phyloP scores from a whole-genome alignment of 164 flowering plant genomes.

The Kalanchoe fedtschenkoi region DNA sequence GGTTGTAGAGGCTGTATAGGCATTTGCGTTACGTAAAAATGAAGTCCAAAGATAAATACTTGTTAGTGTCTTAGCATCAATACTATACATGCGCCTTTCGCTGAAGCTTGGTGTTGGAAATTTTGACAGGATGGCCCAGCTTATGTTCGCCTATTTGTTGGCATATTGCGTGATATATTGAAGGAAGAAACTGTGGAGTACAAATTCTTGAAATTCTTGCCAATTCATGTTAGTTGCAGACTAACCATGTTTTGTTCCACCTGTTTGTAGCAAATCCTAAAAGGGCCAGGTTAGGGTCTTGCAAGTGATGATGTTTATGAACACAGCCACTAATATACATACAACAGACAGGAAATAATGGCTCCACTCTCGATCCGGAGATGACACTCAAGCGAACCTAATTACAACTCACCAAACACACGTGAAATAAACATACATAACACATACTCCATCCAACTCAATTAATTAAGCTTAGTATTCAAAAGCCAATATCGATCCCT shows the following conservation, averaged over 20 bases:
- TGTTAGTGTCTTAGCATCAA: background rate
- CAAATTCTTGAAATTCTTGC: background rate
- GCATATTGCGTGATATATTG: constrained; percentile 68
- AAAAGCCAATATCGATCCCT: no score
- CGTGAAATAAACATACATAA: no score
- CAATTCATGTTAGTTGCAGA: background rate
- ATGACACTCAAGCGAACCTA: no score
- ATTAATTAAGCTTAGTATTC: no score
- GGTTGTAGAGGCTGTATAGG: background rate
- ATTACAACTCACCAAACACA: no score
- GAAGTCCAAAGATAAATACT: background rate
- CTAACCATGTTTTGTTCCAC: constrained; percentile 9
- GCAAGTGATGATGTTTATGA: constrained; percentile 76
- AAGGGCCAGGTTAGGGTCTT: constrained; percentile 73
- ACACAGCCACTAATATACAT: no score
- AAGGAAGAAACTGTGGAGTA: constrained; percentile 96
- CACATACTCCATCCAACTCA: no score
- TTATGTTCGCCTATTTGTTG: constrained; percentile 74
- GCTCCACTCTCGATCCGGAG: no score
- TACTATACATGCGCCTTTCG: background rate
- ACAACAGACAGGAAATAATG: no score
- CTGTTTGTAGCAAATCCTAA: constrained; percentile 70
- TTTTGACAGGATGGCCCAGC: constrained; percentile 87
- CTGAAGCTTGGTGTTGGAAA: constrained; percentile 7
- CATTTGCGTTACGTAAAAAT: background rate